Percentiles rank a stretch among this genome's conserved stretches.
Evolutionary conservation across 805 yeast species (phyloP).

Genomic region (Dipodascopsis uninucleata): DNA sequence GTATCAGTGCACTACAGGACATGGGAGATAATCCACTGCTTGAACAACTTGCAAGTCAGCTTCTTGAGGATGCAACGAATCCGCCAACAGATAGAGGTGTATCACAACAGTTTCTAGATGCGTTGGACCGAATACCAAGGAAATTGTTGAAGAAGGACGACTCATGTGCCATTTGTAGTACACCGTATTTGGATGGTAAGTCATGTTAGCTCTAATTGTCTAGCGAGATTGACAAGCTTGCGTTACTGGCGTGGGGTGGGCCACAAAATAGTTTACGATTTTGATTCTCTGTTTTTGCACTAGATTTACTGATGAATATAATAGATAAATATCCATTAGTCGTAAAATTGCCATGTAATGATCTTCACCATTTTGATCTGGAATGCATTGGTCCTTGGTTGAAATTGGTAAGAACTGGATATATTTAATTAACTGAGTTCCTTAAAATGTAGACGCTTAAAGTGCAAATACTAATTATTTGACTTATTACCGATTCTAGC

Average conservation of each 20-base stretch:
- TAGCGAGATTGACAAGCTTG: no score
- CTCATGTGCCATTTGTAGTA: constrained; percentile 82
- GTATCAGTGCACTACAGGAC: constrained; percentile 20
- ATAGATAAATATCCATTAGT: constrained; percentile 71
- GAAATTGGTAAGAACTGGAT: constrained; percentile 38
- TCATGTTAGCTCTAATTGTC: no score
- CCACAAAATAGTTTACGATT: no score
- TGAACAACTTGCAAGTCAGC: constrained; percentile 19
- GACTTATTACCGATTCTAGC: no score
- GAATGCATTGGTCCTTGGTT: constrained; percentile 94
- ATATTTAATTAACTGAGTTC: no score
- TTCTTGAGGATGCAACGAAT: constrained; percentile 18
- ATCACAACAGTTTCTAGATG: constrained; percentile 65
- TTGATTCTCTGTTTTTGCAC: no score
- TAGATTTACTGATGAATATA: not conserved
- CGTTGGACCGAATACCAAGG: constrained; percentile 65
- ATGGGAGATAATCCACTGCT: constrained; percentile 18
- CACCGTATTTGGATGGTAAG: constrained; percentile 50
- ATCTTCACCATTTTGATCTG: constrained; percentile 72
- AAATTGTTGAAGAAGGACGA: constrained; percentile 44
- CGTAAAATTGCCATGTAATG: constrained; percentile 67
- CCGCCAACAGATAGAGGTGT: constrained; percentile 46
- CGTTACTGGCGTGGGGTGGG: no score
- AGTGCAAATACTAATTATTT: not conserved
- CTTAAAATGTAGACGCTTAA: no score